These are phyloP conservation scores for Saccharomyces kudriavzevii DNA, from an alignment of 805 yeast genomes.

Conservation along the genomic window DNA sequence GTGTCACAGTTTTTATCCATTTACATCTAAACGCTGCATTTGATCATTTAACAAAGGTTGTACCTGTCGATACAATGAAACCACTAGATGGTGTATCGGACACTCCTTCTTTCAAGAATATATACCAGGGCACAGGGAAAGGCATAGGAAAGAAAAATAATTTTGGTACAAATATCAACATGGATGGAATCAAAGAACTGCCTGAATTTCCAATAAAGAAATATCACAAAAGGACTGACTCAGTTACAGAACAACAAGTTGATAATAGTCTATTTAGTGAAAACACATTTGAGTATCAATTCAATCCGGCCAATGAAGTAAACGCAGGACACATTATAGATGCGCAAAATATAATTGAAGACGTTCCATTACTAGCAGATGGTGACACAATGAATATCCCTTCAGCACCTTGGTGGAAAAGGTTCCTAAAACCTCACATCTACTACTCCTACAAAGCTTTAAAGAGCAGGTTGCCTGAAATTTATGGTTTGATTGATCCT, in stretches of 20 bases:
- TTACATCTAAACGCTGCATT: constrained; percentile 57
- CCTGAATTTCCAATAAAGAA: constrained; percentile 26
- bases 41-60: constrained; percentile 45
- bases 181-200: constrained; percentile 21
- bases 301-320: constrained; percentile 3
- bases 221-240: constrained; percentile 9
- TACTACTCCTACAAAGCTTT: constrained; percentile 44
- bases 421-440: constrained; percentile 49
- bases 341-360: constrained; percentile 19
- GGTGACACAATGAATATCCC: constrained; percentile 35
- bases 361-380: constrained; percentile 64
- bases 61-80: constrained; percentile 68
- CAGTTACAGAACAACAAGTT: constrained; percentile 4
- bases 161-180: constrained; percentile 1
- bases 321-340: constrained; percentile 4
- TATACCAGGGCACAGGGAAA: constrained; percentile 20
- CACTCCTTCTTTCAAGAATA: constrained; percentile 44
- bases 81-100: constrained; percentile 63
- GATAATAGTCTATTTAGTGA: constrained; percentile 13
- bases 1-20: constrained; percentile 63
- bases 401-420: constrained; percentile 35
- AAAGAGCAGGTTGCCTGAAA: constrained; percentile 49
- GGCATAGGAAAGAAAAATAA: constrained; percentile 3
- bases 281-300: constrained; percentile 18
- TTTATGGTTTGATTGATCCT: constrained; percentile 43